These are phyloP conservation scores for Shiraia sp. DNA, from an alignment of 2,329 filamentous ascomycete genomes.

Conservation along the genomic window DNA sequence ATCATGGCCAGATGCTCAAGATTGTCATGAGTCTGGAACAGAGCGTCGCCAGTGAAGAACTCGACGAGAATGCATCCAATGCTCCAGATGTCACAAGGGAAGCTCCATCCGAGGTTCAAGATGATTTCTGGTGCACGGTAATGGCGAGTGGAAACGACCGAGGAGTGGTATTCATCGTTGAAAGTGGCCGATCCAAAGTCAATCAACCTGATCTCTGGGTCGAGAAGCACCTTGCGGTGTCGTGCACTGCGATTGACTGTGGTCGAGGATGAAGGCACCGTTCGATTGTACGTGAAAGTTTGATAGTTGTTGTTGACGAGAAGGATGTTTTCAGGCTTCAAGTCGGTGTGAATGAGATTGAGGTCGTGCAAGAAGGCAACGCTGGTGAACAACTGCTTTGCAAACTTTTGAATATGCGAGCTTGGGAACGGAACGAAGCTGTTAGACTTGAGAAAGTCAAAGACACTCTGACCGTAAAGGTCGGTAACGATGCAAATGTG, in stretches of 20 bases:
- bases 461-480: slow-evolving; percentile 89
- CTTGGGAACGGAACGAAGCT: slow-evolving; percentile 96
- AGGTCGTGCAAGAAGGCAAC: slow-evolving; percentile 97
- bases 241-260: slow-evolving; percentile 61
- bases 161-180: slow-evolving; percentile 70
- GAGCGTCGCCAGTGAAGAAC: slow-evolving; percentile 69
- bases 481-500: slow-evolving; percentile 89
- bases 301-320: slow-evolving; percentile 67
- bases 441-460: slow-evolving; percentile 96
- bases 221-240: slow-evolving; percentile 65
- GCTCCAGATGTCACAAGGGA: slow-evolving; percentile 71
- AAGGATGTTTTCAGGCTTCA: slow-evolving; percentile 71
- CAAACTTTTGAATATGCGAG: slow-evolving; percentile 97
- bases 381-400: slow-evolving; percentile 93
- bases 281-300: slow-evolving; percentile 70
- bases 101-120: slow-evolving; percentile 68
- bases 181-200: slow-evolving; percentile 71
- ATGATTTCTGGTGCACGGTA: slow-evolving; percentile 71
- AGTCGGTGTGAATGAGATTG: slow-evolving; percentile 90
- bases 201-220: slow-evolving; percentile 68
- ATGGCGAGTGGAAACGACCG: slow-evolving; percentile 68
- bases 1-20: slow-evolving; percentile 72
- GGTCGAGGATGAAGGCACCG: slow-evolving; percentile 66
- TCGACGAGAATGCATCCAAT: slow-evolving; percentile 71
- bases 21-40: slow-evolving; percentile 72